Conservation (phyloP, 2,329 filamentous ascomycete genomes). For the Pseudonectria buxi region DNA sequence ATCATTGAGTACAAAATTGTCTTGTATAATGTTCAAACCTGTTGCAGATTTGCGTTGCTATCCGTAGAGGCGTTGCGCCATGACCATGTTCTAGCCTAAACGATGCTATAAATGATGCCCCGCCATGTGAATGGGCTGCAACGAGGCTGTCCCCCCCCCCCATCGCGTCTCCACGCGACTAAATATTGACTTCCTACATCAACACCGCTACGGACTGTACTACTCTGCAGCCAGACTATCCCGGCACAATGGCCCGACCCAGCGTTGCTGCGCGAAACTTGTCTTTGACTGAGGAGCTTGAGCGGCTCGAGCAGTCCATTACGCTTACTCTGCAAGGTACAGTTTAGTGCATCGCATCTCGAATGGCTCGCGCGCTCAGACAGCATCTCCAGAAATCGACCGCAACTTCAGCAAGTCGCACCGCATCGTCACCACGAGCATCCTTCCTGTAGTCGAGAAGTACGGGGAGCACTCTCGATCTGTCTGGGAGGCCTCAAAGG, state of each 20-base stretch:
- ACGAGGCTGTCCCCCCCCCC: constrained; percentile 20
- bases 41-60: no score
- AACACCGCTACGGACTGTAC: constrained; percentile 7
- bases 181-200: constrained; percentile 9
- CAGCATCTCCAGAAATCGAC: constrained; percentile 69
- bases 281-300: constrained; percentile 87
- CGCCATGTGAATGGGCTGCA: background rate
- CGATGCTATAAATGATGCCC: no score
- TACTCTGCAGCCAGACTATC: constrained; percentile 4
- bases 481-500: constrained; percentile 96
- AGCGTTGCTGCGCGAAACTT: constrained; percentile 49
- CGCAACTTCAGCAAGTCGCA: constrained; percentile 97
- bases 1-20: background rate
- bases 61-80: background rate
- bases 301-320: constrained; percentile 93
- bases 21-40: background rate
- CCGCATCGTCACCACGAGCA: constrained; percentile 88
- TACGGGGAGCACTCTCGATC: constrained; percentile 90
- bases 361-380: background rate
- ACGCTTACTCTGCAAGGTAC: constrained; percentile 88
- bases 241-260: constrained; percentile 41
- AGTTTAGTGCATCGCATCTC: constrained; percentile 1
- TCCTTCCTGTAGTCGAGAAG: constrained; percentile 87
- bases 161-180: constrained; percentile 26
- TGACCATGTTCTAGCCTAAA: no score